Percentiles rank a stretch among this genome's conserved stretches.
Evolutionary conservation across 768 basidiomycete species (phyloP).

Genomic region (Collybia sordida): DNA sequence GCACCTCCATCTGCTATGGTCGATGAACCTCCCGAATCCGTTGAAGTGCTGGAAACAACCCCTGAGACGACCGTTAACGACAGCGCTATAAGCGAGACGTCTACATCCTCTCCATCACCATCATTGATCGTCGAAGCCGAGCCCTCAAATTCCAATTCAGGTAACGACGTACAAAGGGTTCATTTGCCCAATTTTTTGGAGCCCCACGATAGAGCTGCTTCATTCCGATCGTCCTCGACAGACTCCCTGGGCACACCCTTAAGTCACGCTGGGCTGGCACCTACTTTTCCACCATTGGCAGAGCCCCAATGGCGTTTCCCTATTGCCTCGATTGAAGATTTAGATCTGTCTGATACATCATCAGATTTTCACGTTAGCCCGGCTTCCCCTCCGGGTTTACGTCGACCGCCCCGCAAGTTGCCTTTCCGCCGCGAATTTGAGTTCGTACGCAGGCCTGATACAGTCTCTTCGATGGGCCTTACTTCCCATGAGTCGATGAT

Average conservation of each 20-base stretch:
- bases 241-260: constrained; percentile 51
- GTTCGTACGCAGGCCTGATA: constrained; percentile 71
- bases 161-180: background rate
- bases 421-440: constrained; percentile 81
- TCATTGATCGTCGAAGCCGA: too few relatives aligned
- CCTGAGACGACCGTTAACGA: too few relatives aligned
- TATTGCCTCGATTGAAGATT: constrained; percentile 75
- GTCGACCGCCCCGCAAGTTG: constrained; percentile 54
- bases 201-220: constrained; percentile 26
- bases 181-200: background rate
- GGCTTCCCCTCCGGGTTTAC: constrained; percentile 50
- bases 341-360: constrained; percentile 78
- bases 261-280: constrained; percentile 27
- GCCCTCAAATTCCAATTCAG: too few relatives aligned
- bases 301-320: constrained; percentile 63
- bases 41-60: too few relatives aligned
- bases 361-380: constrained; percentile 48
- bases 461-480: constrained; percentile 80
- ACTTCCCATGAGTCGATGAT: constrained; percentile 59
- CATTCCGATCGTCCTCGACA: constrained; percentile 46
- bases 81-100: too few relatives aligned
- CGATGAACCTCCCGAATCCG: too few relatives aligned
- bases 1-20: too few relatives aligned
- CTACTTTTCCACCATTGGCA: constrained; percentile 34
- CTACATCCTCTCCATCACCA: too few relatives aligned